Percentiles rank a stretch among this genome's conserved stretches.
These are phyloP conservation scores for Penicillium sp. DNA, from an alignment of 2,329 filamentous ascomycete species.

Conservation along the genomic window DNA sequence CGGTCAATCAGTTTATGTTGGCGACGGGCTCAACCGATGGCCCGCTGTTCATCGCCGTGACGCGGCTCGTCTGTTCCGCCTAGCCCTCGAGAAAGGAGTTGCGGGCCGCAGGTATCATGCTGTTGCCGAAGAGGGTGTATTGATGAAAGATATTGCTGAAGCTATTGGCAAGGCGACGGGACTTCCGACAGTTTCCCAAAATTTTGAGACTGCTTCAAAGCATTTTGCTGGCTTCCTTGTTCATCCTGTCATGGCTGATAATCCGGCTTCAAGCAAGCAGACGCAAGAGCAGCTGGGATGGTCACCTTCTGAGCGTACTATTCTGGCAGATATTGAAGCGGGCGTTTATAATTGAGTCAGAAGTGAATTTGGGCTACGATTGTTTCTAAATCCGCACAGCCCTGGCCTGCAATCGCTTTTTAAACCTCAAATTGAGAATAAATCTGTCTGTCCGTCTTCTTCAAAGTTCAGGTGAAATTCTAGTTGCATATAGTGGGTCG, in stretches of 20 bases:
- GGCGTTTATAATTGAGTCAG: constrained; percentile 20
- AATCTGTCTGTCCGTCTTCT: too few species aligned
- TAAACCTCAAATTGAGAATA: too few species aligned
- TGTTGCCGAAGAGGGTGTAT: constrained; percentile 37
- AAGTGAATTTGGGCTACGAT: neutral
- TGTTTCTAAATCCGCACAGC: neutral
- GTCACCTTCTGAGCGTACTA: constrained; percentile 23
- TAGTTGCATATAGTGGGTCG: too few species aligned
- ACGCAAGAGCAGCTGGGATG: constrained; percentile 40
- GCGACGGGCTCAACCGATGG: constrained; percentile 39
- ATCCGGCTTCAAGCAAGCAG: constrained; percentile 37
- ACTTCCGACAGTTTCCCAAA: constrained; percentile 31
- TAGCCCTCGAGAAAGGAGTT: constrained; percentile 41
- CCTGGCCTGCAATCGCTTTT: too few species aligned
- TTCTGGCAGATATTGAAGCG: constrained; percentile 32
- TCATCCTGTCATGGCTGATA: constrained; percentile 26
- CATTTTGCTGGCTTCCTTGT: constrained; percentile 35
- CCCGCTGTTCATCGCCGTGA: constrained; percentile 41
- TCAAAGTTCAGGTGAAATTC: too few species aligned
- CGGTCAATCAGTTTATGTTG: constrained; percentile 36
- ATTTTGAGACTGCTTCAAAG: constrained; percentile 27
- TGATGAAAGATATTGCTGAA: constrained; percentile 37
- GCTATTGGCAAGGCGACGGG: constrained; percentile 37
- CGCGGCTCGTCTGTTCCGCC: constrained; percentile 38
- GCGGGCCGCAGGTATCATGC: constrained; percentile 40